Percentiles rank a stretch among this genome's conserved stretches.
Conservation (phyloP, 148 eudicot species). For the Chenopodium suecicum region DNA sequence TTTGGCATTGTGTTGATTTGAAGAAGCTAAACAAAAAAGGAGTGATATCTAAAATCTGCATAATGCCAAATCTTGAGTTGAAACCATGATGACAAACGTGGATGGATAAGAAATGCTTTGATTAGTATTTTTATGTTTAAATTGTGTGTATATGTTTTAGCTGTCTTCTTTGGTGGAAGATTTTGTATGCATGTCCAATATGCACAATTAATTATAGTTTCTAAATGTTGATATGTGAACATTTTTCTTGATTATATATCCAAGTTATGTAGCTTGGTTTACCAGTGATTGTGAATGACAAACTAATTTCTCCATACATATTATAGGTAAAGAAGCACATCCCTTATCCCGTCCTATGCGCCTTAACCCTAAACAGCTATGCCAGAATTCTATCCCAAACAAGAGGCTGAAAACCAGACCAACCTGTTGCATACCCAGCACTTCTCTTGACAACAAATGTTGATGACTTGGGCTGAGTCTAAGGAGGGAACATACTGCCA, state of each 20-base stretch:
- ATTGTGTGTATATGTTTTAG: not conserved
- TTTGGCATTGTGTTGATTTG: conserved; percentile 22
- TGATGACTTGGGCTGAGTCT: not conserved
- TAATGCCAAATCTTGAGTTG: conserved; percentile 3
- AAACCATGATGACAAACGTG: not conserved
- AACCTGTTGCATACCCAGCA: not conserved
- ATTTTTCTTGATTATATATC: not conserved
- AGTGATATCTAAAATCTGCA: not conserved
- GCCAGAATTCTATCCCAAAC: not conserved
- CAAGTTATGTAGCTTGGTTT: not conserved
- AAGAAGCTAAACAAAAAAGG: not conserved
- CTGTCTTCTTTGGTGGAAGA: not conserved
- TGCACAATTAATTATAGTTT: not conserved
- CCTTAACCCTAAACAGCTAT: not conserved
- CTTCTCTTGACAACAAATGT: not conserved
- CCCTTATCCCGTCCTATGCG: too few relatives aligned
- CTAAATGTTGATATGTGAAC: not conserved
- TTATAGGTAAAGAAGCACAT: too few relatives aligned
- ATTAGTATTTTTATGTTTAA: not conserved
- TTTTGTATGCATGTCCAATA: not conserved
- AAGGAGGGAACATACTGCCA: not conserved
- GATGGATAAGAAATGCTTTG: not conserved
- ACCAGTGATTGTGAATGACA: not conserved
- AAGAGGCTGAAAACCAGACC: not conserved
- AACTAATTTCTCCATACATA: not conserved